Base-by-base conservation (phyloP, 495 filamentous ascomycete species). In the Chaetomium fimeti region DNA sequence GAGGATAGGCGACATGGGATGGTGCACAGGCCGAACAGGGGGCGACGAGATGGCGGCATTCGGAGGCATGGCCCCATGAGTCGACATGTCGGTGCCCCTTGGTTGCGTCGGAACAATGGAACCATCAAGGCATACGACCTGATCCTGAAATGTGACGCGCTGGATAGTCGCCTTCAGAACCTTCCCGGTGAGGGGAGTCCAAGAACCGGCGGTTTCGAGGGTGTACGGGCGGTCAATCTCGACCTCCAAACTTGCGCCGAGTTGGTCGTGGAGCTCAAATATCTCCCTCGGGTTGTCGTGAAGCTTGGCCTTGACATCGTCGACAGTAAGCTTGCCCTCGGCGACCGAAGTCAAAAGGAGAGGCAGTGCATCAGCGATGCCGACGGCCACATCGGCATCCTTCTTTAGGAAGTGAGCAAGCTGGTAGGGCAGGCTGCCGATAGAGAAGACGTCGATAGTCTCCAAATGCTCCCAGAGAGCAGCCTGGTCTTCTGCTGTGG, bases 241-340 rank as follows among this genome's bases (percentile, higher is more conserved):
- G 56, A 92, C 80, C 76, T 94, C 91, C 32, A 93, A 79, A 13
- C 83, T 86, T 60, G 88, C 86, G 62, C 87, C 88, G 20, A 85
- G 77, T 72, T 94, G 91, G 66, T 94, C 91, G 66, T 94, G 91
- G 53, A 94, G 82, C 78, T 93, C 89, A 63, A 93, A 94, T 66
- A 94, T 94, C 68, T 83, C 84, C 80, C 89, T 91, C 22, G 91
- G 91, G 68, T 92, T 92, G 66, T 91, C 87, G 69, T 93, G 88
- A 2, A 94, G 82, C 20, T 87, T 84, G 29, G 79, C 71, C 61
- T 81, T 87, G 71, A 94, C 80, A 69, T 93, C 89, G 32, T 92
- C 88, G 36, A 91, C 75, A 1, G 88, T 90, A 67, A 94, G 75
- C 65, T 81, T 87, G 60, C 90, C 89, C 72, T 92, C 89, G 18